phyloP scores from a whole-genome alignment of 2,329 filamentous ascomycete genomes.

The Erysiphe pulchra region DNA sequence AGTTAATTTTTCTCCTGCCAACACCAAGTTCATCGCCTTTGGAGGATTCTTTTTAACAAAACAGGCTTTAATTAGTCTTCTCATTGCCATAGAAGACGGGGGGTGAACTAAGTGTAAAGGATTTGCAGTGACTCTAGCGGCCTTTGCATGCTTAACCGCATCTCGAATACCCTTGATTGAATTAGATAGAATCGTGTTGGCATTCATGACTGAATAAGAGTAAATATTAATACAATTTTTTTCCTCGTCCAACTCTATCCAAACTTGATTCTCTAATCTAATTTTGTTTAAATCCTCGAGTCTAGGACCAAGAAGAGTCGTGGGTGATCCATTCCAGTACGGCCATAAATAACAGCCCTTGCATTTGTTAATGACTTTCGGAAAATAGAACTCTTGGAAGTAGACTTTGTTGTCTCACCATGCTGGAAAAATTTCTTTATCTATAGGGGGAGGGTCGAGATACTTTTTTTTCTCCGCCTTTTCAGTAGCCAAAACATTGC shows the following conservation, averaged over 20 bases:
- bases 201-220: not conserved
- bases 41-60: not conserved
- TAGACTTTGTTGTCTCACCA: not conserved
- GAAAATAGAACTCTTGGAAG: not conserved
- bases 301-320: not conserved
- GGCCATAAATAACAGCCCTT: conserved; percentile 2
- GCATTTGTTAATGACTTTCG: not conserved
- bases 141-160: conserved; percentile 5
- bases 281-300: conserved; percentile 1
- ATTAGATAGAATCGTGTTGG: not conserved
- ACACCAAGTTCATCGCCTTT: conserved; percentile 2
- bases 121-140: conserved; percentile 4
- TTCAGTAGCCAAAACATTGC: not conserved
- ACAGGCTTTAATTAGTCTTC: conserved; percentile 2
- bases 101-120: conserved; percentile 9
- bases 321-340: not conserved
- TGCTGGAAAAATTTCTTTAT: not conserved
- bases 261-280: not conserved
- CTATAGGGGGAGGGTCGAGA: not conserved
- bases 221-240: conserved; percentile 1
- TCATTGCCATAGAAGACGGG: conserved; percentile 5
- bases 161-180: conserved; percentile 5
- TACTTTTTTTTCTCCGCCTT: not conserved
- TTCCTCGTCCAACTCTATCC: conserved; percentile 1
- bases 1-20: conserved; percentile 4